Conservation (phyloP, 495 filamentous ascomycete species). For the Lentithecium fluviatile region DNA sequence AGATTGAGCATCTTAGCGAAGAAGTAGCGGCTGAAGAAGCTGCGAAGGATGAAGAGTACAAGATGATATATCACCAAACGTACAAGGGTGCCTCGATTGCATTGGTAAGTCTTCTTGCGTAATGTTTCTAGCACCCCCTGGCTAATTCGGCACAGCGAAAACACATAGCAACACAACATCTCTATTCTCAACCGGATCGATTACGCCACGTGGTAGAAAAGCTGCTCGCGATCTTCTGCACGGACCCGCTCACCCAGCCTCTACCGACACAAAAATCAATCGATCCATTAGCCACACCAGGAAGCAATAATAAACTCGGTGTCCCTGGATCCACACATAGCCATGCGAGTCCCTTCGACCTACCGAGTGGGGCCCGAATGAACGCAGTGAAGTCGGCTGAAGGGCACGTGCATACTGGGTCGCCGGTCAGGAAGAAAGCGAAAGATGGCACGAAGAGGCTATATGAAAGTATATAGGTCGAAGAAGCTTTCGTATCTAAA, state of each 20-base stretch:
- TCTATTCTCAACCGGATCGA: conserved; percentile 38
- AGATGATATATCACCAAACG: conserved; percentile 64
- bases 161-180: conserved; percentile 40
- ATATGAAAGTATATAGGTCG: too few relatives aligned
- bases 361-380: conserved; percentile 1
- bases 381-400: background rate
- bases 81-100: conserved; percentile 62
- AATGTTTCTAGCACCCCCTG: background rate
- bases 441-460: too few relatives aligned
- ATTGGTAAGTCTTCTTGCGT: conserved; percentile 44
- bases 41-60: conserved; percentile 60
- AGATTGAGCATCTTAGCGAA: conserved; percentile 16
- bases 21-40: conserved; percentile 9
- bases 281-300: conserved; percentile 18
- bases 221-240: conserved; percentile 47
- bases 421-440: conserved; percentile 1
- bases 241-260: conserved; percentile 39
- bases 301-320: conserved; percentile 1
- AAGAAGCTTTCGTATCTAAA: too few relatives aligned
- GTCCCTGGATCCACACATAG: conserved; percentile 1
- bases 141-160: conserved; percentile 38
- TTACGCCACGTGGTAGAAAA: conserved; percentile 47
- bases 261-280: background rate
- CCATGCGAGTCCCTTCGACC: conserved; percentile 23
- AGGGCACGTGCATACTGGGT: background rate